Conservation (phyloP, 1,284 basidiomycete species). For the Irpex rosettiformis region DNA sequence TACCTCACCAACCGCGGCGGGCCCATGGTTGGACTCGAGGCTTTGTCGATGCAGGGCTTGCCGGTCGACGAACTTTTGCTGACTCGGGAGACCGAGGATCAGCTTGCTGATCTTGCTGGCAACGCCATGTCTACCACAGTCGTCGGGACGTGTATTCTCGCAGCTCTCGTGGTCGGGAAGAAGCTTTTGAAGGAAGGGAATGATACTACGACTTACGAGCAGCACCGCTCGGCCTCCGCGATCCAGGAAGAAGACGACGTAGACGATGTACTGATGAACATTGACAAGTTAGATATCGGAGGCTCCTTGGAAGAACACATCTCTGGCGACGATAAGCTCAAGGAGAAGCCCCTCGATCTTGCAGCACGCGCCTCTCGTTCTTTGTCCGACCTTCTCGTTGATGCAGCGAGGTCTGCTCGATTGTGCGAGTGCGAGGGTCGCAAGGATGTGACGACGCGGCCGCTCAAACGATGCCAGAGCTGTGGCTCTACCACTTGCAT, state of each 20-base stretch:
- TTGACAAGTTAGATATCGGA: constrained; percentile 19
- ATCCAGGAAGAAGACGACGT: constrained; percentile 27
- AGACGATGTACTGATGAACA: constrained; percentile 25
- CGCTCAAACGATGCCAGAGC: constrained; percentile 69
- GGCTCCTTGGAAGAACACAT: constrained; percentile 48
- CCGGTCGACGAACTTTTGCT: constrained; percentile 89
- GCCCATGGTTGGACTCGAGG: constrained; percentile 93
- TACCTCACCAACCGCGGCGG: constrained; percentile 95
- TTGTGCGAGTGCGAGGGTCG: constrained; percentile 91
- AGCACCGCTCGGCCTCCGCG: constrained; percentile 39
- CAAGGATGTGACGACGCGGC: constrained; percentile 68
- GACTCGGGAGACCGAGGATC: constrained; percentile 91
- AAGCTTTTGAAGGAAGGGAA: constrained; percentile 63
- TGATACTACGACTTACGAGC: constrained; percentile 61
- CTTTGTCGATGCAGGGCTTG: constrained; percentile 89
- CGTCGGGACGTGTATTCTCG: constrained; percentile 86
- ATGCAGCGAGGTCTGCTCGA: constrained; percentile 71
- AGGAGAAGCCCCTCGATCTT: constrained; percentile 64
- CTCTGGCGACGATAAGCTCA: constrained; percentile 67
- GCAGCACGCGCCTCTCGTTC: constrained; percentile 42
- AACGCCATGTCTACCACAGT: constrained; percentile 98
- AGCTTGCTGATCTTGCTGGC: constrained; percentile 91
- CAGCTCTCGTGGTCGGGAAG: constrained; percentile 71
- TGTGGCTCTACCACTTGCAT: constrained; percentile 82
- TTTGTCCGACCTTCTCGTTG: constrained; percentile 56